Evolutionary conservation across 257 asterid genomes (phyloP).

Genomic region (Solanum phureja): DNA sequence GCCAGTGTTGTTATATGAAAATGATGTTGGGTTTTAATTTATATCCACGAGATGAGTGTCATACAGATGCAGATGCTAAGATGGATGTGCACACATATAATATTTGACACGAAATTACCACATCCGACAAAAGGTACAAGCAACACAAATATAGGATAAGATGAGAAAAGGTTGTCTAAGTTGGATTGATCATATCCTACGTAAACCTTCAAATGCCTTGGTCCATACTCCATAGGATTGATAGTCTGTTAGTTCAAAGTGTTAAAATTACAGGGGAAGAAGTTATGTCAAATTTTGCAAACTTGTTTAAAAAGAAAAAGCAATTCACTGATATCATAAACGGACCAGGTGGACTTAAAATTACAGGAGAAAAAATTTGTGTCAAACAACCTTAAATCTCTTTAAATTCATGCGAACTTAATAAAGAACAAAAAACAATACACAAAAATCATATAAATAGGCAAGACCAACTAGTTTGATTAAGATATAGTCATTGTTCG

Average conservation of each 20-base stretch:
- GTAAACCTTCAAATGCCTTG: not conserved
- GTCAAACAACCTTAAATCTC: not conserved
- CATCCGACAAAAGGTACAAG: not conserved
- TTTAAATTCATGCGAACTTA: not conserved
- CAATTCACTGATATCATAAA: not conserved
- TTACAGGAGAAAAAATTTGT: not conserved
- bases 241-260: not conserved
- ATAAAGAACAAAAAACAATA: not conserved
- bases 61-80: not conserved
- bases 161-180: not conserved
- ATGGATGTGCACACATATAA: not conserved
- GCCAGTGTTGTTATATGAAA: not conserved
- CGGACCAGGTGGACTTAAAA: not conserved
- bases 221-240: not conserved
- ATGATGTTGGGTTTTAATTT: not conserved
- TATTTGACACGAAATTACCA: not conserved
- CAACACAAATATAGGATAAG: not conserved
- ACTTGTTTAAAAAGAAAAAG: not conserved
- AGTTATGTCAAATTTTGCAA: not conserved
- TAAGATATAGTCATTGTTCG: no score
- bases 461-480: not conserved
- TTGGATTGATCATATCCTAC: not conserved
- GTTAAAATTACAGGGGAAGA: not conserved
- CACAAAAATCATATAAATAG: not conserved
- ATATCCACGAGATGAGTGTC: not conserved